phyloP scores from a whole-genome alignment of 805 yeast genomes.

The Starmerella davenportii region DNA sequence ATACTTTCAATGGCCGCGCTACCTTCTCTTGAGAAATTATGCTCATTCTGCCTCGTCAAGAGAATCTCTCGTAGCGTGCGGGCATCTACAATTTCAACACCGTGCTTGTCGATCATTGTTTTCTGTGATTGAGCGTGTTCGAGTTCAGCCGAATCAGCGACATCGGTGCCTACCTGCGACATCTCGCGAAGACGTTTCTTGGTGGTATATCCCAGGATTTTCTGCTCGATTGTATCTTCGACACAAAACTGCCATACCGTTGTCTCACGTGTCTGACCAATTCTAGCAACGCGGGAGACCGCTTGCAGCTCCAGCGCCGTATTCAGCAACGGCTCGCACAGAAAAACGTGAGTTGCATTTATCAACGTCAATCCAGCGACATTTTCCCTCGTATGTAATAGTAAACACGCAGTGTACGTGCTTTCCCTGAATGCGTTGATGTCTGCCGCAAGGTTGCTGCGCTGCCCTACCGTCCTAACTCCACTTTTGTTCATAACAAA shows the following conservation, averaged over 20 bases:
- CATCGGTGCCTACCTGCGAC: slow-evolving; percentile 10
- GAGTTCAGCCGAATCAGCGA: slow-evolving; percentile 11
- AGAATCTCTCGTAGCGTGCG: slow-evolving; percentile 8
- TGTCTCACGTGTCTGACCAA: slow-evolving; percentile 70
- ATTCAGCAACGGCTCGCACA: slow-evolving; percentile 85
- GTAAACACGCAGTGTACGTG: slow-evolving; percentile 56
- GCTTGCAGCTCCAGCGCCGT: slow-evolving; percentile 82
- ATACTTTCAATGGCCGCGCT: too few relatives aligned
- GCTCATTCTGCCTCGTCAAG: too few relatives aligned
- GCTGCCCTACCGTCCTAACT: slow-evolving; percentile 39
- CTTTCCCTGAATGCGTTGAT: slow-evolving; percentile 28
- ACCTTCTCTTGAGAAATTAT: too few relatives aligned
- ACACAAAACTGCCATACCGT: slow-evolving; percentile 87
- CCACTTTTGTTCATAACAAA: slow-evolving; percentile 44
- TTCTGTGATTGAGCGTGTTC: slow-evolving; percentile 9
- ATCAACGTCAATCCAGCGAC: slow-evolving; percentile 68
- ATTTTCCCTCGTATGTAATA: slow-evolving; percentile 68
- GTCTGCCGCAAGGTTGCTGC: slow-evolving; percentile 18
- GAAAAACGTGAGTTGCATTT: slow-evolving; percentile 79
- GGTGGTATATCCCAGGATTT: slow-evolving; percentile 53
- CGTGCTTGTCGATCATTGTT: slow-evolving; percentile 11
- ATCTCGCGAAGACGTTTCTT: slow-evolving; percentile 32
- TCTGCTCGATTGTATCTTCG: slow-evolving; percentile 72
- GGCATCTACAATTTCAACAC: slow-evolving; percentile 14
- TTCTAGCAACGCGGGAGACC: slow-evolving; percentile 75